These are phyloP conservation scores for Pestalotiopsis sp. DNA, from an alignment of 2,329 filamentous ascomycete species.

Conservation along the genomic window DNA sequence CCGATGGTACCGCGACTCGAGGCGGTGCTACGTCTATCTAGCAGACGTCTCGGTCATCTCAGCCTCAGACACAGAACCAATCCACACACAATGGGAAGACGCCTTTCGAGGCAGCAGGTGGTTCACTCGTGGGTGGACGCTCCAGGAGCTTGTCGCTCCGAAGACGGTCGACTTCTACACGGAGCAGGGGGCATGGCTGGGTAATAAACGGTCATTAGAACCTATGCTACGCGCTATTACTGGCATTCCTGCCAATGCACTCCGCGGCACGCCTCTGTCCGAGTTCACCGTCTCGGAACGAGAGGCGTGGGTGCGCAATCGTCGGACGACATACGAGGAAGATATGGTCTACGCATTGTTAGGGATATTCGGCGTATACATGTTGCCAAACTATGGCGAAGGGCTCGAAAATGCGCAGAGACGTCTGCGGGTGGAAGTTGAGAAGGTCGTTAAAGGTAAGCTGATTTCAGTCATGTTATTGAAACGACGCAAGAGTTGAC, in stretches of 20 bases:
- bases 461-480: too few relatives aligned
- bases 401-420: conserved; percentile 15
- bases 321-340: conserved; percentile 16
- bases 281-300: conserved; percentile 14
- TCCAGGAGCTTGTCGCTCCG: conserved; percentile 7
- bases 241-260: too few relatives aligned
- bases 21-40: conserved; percentile 4
- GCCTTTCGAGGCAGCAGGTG: conserved; percentile 7
- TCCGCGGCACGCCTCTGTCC: not conserved
- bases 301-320: conserved; percentile 13
- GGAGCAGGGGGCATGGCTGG: conserved; percentile 4
- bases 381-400: conserved; percentile 17
- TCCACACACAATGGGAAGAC: not conserved
- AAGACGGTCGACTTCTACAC: conserved; percentile 9
- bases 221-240: too few relatives aligned
- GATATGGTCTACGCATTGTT: conserved; percentile 18
- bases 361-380: conserved; percentile 17
- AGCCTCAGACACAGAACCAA: not conserved
- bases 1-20: conserved; percentile 2
- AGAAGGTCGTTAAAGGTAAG: conserved; percentile 15
- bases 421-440: conserved; percentile 16
- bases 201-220: conserved; percentile 1
- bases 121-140: not conserved
- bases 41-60: not conserved
- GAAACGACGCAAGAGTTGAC: too few relatives aligned